A percentile compares a stretch with the other conserved stretches of the same genome.
Conservation (phyloP, 2,329 filamentous ascomycete genomes). For the Ophiosphaerella narmari region DNA sequence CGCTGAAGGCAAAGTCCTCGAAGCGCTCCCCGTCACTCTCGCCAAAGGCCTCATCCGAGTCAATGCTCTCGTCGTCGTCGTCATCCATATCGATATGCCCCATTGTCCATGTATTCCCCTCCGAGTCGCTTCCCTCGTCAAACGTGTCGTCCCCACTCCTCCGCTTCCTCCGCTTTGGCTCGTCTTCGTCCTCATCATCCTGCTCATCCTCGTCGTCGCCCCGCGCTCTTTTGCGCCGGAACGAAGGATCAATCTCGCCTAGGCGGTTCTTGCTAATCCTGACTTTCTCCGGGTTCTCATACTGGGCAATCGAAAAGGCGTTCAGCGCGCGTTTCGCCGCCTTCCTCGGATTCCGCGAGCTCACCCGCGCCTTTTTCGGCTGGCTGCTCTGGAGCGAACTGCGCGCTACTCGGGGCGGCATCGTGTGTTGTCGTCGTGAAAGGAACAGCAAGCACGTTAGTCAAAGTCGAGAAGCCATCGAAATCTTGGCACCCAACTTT, state of each 20-base stretch:
- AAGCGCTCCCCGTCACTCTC: conserved; percentile 87
- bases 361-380: conserved; percentile 38
- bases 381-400: conserved; percentile 39
- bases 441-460: neutral
- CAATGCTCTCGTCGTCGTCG: conserved; percentile 70
- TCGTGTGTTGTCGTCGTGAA: conserved; percentile 29
- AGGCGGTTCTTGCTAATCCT: conserved; percentile 63
- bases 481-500: conserved; percentile 31
- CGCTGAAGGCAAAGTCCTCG: conserved; percentile 73
- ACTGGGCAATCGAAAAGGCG: conserved; percentile 68
- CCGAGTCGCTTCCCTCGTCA: conserved; percentile 80
- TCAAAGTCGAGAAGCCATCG: conserved; percentile 12
- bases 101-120: conserved; percentile 83
- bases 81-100: conserved; percentile 65
- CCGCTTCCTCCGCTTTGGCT: conserved; percentile 38
- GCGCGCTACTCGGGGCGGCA: conserved; percentile 53
- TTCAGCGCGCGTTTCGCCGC: conserved; percentile 61
- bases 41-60: conserved; percentile 83
- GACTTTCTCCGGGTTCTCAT: conserved; percentile 57
- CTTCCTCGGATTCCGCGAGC: conserved; percentile 49
- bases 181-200: conserved; percentile 35
- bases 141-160: conserved; percentile 55
- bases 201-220: conserved; percentile 57
- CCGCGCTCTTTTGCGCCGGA: conserved; percentile 48
- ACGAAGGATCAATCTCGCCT: conserved; percentile 56